phyloP scores from a whole-genome alignment of 1,139 yeast species.

The Suhomyces terraborum region DNA sequence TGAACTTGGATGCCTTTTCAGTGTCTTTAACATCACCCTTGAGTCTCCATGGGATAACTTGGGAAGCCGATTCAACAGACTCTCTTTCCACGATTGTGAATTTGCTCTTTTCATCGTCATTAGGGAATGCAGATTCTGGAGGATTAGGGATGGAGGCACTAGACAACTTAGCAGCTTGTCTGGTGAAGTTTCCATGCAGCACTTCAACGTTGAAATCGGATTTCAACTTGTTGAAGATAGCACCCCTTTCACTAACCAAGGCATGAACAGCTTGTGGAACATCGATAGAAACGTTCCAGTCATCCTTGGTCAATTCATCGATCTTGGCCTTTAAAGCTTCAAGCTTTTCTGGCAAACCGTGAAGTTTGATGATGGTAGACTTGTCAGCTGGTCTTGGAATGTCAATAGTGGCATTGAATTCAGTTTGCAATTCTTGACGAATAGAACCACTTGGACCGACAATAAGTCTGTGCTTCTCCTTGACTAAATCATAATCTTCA shows the following conservation, averaged over 20 bases:
- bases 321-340: slow-evolving; percentile 58
- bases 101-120: slow-evolving; percentile 40
- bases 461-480: slow-evolving; percentile 72
- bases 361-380: slow-evolving; percentile 47
- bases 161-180: slow-evolving; percentile 55
- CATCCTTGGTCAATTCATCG: slow-evolving; percentile 54
- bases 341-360: slow-evolving; percentile 65
- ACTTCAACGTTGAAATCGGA: slow-evolving; percentile 60
- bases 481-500: slow-evolving; percentile 62
- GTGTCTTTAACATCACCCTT: slow-evolving; percentile 48
- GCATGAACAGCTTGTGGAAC: slow-evolving; percentile 63
- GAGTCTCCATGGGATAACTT: slow-evolving; percentile 65
- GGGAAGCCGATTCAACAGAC: slow-evolving; percentile 33
- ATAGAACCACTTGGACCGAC: slow-evolving; percentile 83
- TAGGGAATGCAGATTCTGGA: slow-evolving; percentile 53
- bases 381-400: slow-evolving; percentile 66
- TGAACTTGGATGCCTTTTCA: slow-evolving; percentile 40
- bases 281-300: slow-evolving; percentile 48
- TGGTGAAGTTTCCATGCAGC: slow-evolving; percentile 56
- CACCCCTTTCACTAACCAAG: slow-evolving; percentile 69
- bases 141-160: slow-evolving; percentile 47
- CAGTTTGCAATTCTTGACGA: slow-evolving; percentile 73
- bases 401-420: slow-evolving; percentile 61
- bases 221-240: slow-evolving; percentile 59
- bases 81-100: slow-evolving; percentile 46